Evolutionary conservation across 2,329 filamentous ascomycete species (phyloP), one percentile per base, ranked within the genome.

Genomic region (Penicillium sp.): DNA sequence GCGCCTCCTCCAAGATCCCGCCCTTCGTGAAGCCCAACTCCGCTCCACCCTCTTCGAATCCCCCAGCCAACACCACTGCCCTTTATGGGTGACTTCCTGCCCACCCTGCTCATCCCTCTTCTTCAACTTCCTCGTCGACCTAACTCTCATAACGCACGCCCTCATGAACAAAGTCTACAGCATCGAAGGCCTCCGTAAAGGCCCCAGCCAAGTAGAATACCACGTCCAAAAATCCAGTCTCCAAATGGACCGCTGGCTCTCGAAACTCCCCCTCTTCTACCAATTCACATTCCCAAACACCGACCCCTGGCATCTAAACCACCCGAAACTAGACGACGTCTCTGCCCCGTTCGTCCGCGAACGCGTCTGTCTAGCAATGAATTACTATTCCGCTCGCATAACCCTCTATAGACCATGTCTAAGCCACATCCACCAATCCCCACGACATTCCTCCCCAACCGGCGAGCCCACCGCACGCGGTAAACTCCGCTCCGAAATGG

Each of bases 341-440:
- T 53, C 54, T 17, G 31, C 61, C 3, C 51, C 54, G 0, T 57
- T 51, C 39, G 41, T 61, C 9, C 64, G 68, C 24, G 61, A 67
- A 46, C 63, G 68, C 4, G 57, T 68, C 48, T 60, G 58, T 50
- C 59, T 74, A 9, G 71, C 69, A 4, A 64, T 74, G 53, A 60
- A 61, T 53, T 73, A 68, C 54, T 72, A 71, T 50, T 69, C 70
- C 33, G 61, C 68, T 17, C 63, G 66, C 6, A 68, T 72, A 39
- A 67, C 64, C 8, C 64, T 73, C 35, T 68, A 64, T 52, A 67
- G 72, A 28, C 72, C 72, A 3, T 73, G 69, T 51, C 65, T 73
- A 29, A 68, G 67, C 21, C 62, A 66, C 19, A 45, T 61, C n/a
- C 62, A 66, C 12, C 38, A 41, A 22, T 24, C 40, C 43, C 19